These are phyloP conservation scores for Brassica cretica DNA, from an alignment of 345 rosid species.

Conservation along the genomic window DNA sequence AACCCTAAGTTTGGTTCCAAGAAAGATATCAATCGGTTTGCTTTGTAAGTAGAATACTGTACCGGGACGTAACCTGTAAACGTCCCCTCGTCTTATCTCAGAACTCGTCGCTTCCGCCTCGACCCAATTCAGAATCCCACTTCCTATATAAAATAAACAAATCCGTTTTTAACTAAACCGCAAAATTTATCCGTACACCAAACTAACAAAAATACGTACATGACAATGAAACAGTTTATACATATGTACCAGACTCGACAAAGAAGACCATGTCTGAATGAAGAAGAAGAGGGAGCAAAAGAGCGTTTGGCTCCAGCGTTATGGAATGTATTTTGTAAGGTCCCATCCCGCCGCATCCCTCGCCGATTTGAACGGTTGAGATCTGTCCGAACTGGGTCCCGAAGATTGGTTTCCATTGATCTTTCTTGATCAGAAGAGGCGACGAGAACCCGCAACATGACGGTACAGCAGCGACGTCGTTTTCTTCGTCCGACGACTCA, in stretches of 20 bases:
- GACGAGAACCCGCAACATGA: slow-evolving; percentile 40
- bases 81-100: slow-evolving; percentile 61
- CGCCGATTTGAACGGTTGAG: slow-evolving; percentile 50
- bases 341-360: slow-evolving; percentile 52
- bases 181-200: neutral
- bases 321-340: slow-evolving; percentile 66
- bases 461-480: slow-evolving; percentile 12
- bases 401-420: slow-evolving; percentile 50
- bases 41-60: slow-evolving; percentile 68
- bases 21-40: slow-evolving; percentile 46
- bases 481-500: slow-evolving; percentile 22
- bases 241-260: slow-evolving; percentile 64
- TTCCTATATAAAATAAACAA: slow-evolving; percentile 31
- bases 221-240: neutral
- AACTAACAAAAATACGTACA: neutral
- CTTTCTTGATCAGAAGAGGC: slow-evolving; percentile 50
- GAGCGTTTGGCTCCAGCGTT: slow-evolving; percentile 72
- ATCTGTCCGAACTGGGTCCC: slow-evolving; percentile 59
- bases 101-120: slow-evolving; percentile 49
- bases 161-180: neutral
- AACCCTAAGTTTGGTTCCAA: slow-evolving; percentile 58
- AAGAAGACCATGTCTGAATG: slow-evolving; percentile 82
- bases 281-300: slow-evolving; percentile 84
- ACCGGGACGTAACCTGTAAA: slow-evolving; percentile 65
- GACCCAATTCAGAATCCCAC: slow-evolving; percentile 64